These are phyloP conservation scores for Paramecium sexaurelia DNA, from an alignment of 73 alveolate genomes.

Conservation along the genomic window DNA sequence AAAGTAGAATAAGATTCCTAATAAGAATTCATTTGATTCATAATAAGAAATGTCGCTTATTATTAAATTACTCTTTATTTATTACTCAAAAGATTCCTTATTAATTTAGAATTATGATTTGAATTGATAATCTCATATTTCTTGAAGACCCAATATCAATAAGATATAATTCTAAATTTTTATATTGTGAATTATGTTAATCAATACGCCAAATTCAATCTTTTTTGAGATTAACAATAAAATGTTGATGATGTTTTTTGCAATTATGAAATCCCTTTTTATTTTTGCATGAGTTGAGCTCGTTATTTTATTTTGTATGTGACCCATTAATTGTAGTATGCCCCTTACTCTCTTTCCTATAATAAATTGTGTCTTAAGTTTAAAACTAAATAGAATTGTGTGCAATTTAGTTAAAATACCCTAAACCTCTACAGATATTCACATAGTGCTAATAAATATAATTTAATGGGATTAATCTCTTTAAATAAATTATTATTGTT, in stretches of 20 bases:
- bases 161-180: too few relatives aligned
- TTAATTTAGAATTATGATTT: background rate
- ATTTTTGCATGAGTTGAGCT: background rate
- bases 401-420: too few relatives aligned
- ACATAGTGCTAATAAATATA: background rate
- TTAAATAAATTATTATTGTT: background rate
- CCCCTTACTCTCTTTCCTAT: too few relatives aligned
- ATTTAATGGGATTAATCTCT: constrained; percentile 14
- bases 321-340: too few relatives aligned
- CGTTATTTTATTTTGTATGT: background rate
- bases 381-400: too few relatives aligned
- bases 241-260: background rate
- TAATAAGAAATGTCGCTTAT: too few relatives aligned
- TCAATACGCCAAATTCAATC: background rate
- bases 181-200: background rate
- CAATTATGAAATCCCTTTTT: background rate
- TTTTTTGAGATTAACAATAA: background rate
- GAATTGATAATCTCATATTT: background rate
- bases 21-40: too few relatives aligned
- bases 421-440: too few relatives aligned
- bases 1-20: background rate
- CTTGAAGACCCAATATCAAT: too few relatives aligned
- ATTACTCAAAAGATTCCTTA: background rate
- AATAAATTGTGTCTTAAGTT: too few relatives aligned
- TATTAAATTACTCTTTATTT: too few relatives aligned